Evolutionary conservation across 2,329 filamentous ascomycete species (phyloP), one percentile per base, ranked within the genome.

Genomic region (Alternaria metachromatica): DNA sequence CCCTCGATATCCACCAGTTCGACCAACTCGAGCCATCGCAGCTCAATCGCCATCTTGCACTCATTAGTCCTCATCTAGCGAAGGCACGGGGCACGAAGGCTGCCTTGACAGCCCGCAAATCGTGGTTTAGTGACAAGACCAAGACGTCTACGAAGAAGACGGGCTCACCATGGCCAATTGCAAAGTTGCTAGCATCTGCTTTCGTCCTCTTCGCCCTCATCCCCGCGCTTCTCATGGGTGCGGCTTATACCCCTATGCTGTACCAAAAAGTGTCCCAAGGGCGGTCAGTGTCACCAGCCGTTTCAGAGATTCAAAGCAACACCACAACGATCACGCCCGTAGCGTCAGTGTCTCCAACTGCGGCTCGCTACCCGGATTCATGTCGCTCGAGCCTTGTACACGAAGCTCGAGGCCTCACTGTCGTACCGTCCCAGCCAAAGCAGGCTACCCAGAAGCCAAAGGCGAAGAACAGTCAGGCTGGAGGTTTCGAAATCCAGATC

Each of bases 401-500:
- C 9, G 63, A 62, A 20, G 50, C 66, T 15, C 68, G 63, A 28
- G 70, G 71, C 23, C 62, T 78, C 13, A 72, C 68, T 8, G 44
- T 71, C 12, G 57, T 70, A 15, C 57, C 68, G 6, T 54, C 63
- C 48, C 55, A 54, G 44, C 43, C 59, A 33, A 63, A 64, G 41
- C 60, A 63, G 26, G 55, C 37, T 21, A 65, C 61, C 44, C 46
- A 44, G 33, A 65, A 65, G 48, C 18, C 25, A 5, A 65, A 67
- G 60, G 62, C 66, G 23, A 68, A 72, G 43, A 43, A 51, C 12
- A 77, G 74, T 20, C 75, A 79, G 15, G 75, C 77, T 4, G 79
- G 81, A 43, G 74, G 76, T 11, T 87, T 87, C 70, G 83, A 86
- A 62, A 79, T 87, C n/a, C 82, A 86, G 63, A 80, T 84, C n/a